Evolutionary conservation across 352 stramenopile genomes (phyloP), one percentile per base, ranked within the genome.

Genomic region (Globisporangium mamillatum): DNA sequence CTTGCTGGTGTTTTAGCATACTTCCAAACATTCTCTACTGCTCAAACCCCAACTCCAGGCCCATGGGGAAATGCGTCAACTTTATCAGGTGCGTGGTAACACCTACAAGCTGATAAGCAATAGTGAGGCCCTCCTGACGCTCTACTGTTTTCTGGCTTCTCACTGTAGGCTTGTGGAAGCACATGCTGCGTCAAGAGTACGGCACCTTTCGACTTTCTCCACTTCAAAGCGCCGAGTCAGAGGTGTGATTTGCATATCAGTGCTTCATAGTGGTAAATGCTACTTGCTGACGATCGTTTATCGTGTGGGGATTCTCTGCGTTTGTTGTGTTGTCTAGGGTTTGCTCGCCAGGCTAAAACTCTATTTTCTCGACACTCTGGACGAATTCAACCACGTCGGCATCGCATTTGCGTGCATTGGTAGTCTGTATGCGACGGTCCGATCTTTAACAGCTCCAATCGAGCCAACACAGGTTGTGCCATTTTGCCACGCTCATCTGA

Each of bases 31-130:
- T 65, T 73, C n/a, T 9, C 69, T n/a, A 69, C 69, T 4, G 76
- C 68, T 0, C 68, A 78, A 54, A 67, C 61, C 2, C 70, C 76
- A 58, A 79, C 72, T 12, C 68, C 68, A 24, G 94, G 94, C 9
- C 96, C 88, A 1, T 99, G 95, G 94, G 95, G 95, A n/a, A 75
- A 98, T 69, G 79, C 94, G 4, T 91, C 83, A 3, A 92, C 76
- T 29, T 24, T 95, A 5, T 12, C 38, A 57, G 95, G 94, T 68
- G 22, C 41, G 14, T n/a, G 14, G 7, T 4, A n/a, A 48, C 12
- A n/a, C 14, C 41, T n/a, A 48, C 16, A 48, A 18, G 14, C 41
- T 48, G 16, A 48, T 48, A n/a, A n/a, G 16, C 18, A 48, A 16
- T 48, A 48, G 4, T n/a, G 6, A 6, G 14, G 16, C 41, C 18